A percentile compares a stretch with the other conserved stretches of the same genome.
Evolutionary conservation across 2,329 filamentous ascomycete species (phyloP).

Genomic region (Fusarium torreyae): DNA sequence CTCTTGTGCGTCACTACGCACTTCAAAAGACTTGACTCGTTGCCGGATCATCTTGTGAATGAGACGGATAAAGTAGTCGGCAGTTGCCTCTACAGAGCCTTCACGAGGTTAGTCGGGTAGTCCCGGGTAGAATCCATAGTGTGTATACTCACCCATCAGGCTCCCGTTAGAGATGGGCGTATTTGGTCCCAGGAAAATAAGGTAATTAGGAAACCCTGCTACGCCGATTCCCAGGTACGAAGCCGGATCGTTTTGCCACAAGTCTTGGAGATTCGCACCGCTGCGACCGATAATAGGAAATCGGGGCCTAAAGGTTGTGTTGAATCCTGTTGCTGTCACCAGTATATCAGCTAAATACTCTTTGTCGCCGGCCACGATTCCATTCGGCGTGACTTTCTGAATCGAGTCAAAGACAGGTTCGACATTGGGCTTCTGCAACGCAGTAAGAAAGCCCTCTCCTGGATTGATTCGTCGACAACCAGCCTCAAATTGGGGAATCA

Average conservation of each 20-base stretch:
- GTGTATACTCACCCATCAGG: background rate
- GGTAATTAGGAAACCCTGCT: constrained; percentile 68
- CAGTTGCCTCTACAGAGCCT: constrained; percentile 5
- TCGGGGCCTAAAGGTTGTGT: constrained; percentile 66
- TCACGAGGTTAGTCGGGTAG: background rate
- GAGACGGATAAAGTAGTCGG: constrained; percentile 3
- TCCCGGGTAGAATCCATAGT: background rate
- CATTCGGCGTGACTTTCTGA: constrained; percentile 59
- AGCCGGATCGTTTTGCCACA: constrained; percentile 62
- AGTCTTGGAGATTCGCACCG: constrained; percentile 66
- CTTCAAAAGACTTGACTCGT: background rate
- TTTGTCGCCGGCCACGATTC: constrained; percentile 61
- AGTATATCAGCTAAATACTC: constrained; percentile 69
- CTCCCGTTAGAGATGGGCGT: constrained; percentile 55
- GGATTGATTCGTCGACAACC: constrained; percentile 67
- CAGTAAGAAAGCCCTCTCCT: constrained; percentile 64
- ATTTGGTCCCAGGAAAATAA: constrained; percentile 63
- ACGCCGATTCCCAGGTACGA: constrained; percentile 70
- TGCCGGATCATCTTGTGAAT: constrained; percentile 5
- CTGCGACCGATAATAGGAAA: constrained; percentile 65
- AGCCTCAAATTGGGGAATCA: constrained; percentile 66
- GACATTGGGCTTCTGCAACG: constrained; percentile 63
- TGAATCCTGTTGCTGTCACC: constrained; percentile 72
- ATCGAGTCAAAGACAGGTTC: constrained; percentile 61
- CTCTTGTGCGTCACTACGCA: background rate